Base-by-base conservation (phyloP, 2,329 filamentous ascomycete species). In the Geosmithia flava region DNA sequence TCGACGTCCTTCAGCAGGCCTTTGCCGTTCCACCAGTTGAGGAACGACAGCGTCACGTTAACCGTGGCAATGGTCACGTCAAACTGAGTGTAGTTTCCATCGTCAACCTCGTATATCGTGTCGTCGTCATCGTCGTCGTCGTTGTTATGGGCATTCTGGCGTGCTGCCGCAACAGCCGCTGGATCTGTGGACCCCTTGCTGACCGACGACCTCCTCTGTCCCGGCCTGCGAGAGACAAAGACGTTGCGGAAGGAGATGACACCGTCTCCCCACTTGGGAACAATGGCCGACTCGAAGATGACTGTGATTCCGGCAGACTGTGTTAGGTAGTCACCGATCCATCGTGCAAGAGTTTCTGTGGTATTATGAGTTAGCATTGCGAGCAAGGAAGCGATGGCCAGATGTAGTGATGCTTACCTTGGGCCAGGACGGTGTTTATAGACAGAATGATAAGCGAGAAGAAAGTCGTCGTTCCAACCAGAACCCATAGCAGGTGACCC, bases 11-110 rank as follows among this genome's bases (percentile, higher is more conserved):
- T 83, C 8, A 98, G 70, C 6, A 94, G 74, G 0, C 93, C 93
- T 63, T 91, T 96, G 20, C 93, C 91, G 56, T 95, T 97, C 80
- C 95, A 94, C 93, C 93, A 98, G 62, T 96, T 97, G n/a, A 89
- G 76, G 56, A 98, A 97, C 0, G 93, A 98, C 23, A 98, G 65
- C 0, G 91, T 97, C 42, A 98, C 91, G 59, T 98, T 95, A 52
- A 98, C 87, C 1, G 87, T 94, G 53, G 93, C 87, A 50, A 98
- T 87, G 0, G 89, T 95, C 16, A 98, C 72, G 59, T 98, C 93
- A 56, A 96, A 98, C 56, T 98, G 93, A 0, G 90, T 96, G 63
- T 97, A 98, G 60, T 98, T 98, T 17, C 87, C 88, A 60, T 97
- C 91, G 59, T 97, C 90, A 39, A 65, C 61, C 1, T 68, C 64